Base-by-base conservation (phyloP, 768 basidiomycete genomes). In the Russula emetica region DNA sequence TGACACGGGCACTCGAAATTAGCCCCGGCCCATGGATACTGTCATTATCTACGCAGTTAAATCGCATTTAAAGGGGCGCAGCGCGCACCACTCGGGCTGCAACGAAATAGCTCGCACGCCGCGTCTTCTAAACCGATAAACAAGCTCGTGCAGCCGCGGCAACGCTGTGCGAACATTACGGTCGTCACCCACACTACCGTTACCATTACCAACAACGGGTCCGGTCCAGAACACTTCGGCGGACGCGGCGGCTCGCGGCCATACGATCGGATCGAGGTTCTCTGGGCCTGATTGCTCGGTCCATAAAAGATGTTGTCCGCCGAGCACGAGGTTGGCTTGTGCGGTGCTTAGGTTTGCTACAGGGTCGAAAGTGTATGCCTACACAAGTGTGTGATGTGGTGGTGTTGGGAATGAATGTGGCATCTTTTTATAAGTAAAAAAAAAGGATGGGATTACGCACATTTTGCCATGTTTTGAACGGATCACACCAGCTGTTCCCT, bases 181-280 rank as follows among this genome's bases (percentile, higher is more conserved):
- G 14, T 40, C 38, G 52, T 72, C 65, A 42, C 66, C 42, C 22
- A 67, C 34, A 24, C 81, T 67, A 4, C 13, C 38, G 18, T 7
- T 13, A 11, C 16, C 30, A n/a, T n/a, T 36, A 36, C 34, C 13
- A 13, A 13, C 13, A 40, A 40, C 16, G 16, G 38, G 38, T 6
- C 88, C 88, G 1, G 82, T 84, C 89, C 90, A 92, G 73, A 89
- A 91, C 18, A 90, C 71, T 77, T 92, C 90, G 0, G 88, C 88
- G 14, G 84, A 82, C 0, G 83, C 81, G 0, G 85, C 86, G 16
- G 86, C 85, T 56, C 87, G 80, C 14, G 88, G 90, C 90, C 90
- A 92, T 1, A 81, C 78, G 54, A 84, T 84, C 2, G 82, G 69
- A 68, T 92, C 89, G 30, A 91, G 72, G 69, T 86, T 91, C 60